A percentile compares a stretch with the other conserved stretches of the same genome.
phyloP scores from a whole-genome alignment of 306 rosid species.

The Begonia loranthoides region DNA sequence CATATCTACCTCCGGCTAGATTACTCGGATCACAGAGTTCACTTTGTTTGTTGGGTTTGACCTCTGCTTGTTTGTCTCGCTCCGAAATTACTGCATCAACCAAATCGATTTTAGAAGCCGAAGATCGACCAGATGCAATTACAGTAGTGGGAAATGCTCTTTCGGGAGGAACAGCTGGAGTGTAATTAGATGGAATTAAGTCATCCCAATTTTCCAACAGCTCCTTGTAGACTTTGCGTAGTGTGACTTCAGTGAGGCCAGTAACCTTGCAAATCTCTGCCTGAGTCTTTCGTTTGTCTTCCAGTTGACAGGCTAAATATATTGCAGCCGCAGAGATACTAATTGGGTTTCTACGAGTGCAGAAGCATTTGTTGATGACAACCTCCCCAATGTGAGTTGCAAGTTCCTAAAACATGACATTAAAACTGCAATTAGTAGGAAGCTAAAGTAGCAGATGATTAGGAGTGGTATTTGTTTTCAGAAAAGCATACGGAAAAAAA shows the following conservation, averaged over 20 bases:
- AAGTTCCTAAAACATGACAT: slow-evolving; percentile 44
- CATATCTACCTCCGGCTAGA: slow-evolving; percentile 39
- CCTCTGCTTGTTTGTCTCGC: slow-evolving; percentile 46
- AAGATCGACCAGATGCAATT: slow-evolving; percentile 65
- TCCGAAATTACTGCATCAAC: slow-evolving; percentile 36
- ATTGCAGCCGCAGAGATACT: slow-evolving; percentile 97
- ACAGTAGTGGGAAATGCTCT: slow-evolving; percentile 89
- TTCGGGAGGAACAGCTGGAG: slow-evolving; percentile 97
- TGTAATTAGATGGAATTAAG: slow-evolving; percentile 83
- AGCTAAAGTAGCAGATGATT: not conserved
- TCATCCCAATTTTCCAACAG: slow-evolving; percentile 98
- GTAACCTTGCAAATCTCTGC: slow-evolving; percentile 97
- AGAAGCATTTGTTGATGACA: slow-evolving; percentile 97
- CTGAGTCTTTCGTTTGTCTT: slow-evolving; percentile 96
- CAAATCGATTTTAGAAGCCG: slow-evolving; percentile 50
- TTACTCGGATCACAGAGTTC: slow-evolving; percentile 35
- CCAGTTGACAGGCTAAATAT: slow-evolving; percentile 96
- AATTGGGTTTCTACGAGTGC: slow-evolving; percentile 91
- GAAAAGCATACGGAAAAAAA: too few relatives aligned
- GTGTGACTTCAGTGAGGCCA: slow-evolving; percentile 91
- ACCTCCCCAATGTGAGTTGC: slow-evolving; percentile 97
- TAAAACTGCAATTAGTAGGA: not conserved
- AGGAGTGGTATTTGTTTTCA: too few relatives aligned
- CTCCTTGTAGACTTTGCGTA: slow-evolving; percentile 90
- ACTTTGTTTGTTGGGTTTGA: slow-evolving; percentile 30